phyloP scores from a whole-genome alignment of 306 rosid genomes.

The Dalbergia cultrata region DNA sequence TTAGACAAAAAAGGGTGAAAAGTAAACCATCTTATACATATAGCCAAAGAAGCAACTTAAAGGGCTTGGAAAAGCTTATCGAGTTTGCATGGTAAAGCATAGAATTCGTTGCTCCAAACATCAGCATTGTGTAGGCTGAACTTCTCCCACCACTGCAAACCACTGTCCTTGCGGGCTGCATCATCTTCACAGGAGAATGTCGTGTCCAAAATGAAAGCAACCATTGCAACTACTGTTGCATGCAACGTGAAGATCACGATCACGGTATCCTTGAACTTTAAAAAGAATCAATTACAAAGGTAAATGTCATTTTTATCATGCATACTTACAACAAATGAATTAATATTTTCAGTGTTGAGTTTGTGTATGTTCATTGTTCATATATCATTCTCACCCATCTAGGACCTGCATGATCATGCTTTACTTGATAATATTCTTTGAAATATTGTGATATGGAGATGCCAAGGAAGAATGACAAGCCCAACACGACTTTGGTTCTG shows the following conservation, averaged over 20 bases:
- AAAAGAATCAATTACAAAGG: not conserved
- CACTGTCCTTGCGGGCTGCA: conserved; percentile 57
- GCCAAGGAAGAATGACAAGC: conserved; percentile 68
- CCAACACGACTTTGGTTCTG: conserved; percentile 79
- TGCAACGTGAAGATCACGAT: conserved; percentile 75
- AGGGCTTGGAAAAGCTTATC: conserved; percentile 64
- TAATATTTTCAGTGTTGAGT: not conserved
- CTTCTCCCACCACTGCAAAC: conserved; percentile 81
- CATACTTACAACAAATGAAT: not conserved
- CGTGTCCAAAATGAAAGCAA: conserved; percentile 70
- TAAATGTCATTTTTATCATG: not conserved
- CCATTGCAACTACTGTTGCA: conserved; percentile 71
- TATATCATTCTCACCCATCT: conserved; percentile 71
- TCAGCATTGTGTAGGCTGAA: conserved; percentile 67
- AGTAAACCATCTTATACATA: not conserved
- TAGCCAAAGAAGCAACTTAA: not conserved
- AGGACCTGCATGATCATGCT: conserved; percentile 45
- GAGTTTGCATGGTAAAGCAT: conserved; percentile 66
- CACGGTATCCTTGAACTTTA: conserved; percentile 65
- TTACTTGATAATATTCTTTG: conserved; percentile 65
- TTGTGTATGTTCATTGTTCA: too few species aligned
- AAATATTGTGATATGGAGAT: conserved; percentile 87
- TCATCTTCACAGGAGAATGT: conserved; percentile 60
- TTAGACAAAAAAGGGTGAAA: not conserved
- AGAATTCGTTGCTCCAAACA: conserved; percentile 76